Conservation (phyloP, 1,284 basidiomycete genomes). For the Leccinum angustisporum region DNA sequence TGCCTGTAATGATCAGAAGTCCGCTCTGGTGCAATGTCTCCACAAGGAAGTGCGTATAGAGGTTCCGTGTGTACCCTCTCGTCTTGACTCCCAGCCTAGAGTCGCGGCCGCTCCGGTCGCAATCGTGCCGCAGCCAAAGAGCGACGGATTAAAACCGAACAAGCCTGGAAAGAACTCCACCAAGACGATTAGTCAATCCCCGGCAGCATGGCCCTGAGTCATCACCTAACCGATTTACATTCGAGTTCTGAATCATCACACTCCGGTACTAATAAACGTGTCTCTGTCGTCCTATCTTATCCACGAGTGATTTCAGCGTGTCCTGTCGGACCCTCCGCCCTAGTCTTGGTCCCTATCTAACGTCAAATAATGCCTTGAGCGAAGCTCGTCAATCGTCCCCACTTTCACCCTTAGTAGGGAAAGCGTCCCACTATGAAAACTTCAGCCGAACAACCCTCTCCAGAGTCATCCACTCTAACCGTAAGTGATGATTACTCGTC, state of each 20-base stretch:
- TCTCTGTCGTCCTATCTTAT: background rate
- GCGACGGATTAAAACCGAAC: conserved; percentile 53
- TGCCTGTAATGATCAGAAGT: conserved; percentile 72
- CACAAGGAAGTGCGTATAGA: conserved; percentile 64
- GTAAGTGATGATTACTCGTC: background rate
- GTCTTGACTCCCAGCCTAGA: conserved; percentile 42
- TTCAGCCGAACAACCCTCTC: too few relatives aligned
- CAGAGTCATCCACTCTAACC: too few relatives aligned
- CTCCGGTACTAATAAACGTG: background rate
- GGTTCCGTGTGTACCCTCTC: background rate
- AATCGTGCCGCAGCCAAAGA: conserved; percentile 71
- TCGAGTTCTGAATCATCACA: background rate
- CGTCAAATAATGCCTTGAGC: background rate
- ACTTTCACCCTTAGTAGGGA: background rate
- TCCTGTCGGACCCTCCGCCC: conserved; percentile 3
- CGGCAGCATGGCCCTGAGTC: background rate
- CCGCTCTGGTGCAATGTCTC: conserved; percentile 72
- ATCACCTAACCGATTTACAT: background rate
- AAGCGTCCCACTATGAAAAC: background rate
- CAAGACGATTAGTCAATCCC: conserved; percentile 36
- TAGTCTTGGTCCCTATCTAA: background rate
- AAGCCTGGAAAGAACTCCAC: conserved; percentile 63
- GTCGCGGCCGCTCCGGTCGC: conserved; percentile 62
- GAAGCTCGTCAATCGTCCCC: background rate
- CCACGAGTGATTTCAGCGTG: conserved; percentile 3